These are phyloP conservation scores for Athelia sp. DNA, from an alignment of 1,284 basidiomycete species.

Conservation along the genomic window DNA sequence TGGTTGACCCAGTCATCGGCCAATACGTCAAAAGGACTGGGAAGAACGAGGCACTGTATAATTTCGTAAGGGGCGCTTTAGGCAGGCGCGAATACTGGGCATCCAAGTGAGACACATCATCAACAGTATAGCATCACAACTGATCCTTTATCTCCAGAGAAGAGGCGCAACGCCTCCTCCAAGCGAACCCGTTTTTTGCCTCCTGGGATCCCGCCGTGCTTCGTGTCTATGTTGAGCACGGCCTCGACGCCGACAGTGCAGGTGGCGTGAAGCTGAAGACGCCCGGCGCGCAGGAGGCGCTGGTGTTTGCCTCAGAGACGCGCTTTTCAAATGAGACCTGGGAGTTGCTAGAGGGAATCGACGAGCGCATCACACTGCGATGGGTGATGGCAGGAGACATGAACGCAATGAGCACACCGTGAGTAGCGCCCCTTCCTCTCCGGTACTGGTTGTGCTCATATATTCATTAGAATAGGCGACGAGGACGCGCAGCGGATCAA, in stretches of 20 bases:
- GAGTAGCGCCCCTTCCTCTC: slow-evolving; percentile 21
- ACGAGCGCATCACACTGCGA: slow-evolving; percentile 41
- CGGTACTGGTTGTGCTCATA: not conserved
- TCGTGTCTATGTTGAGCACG: slow-evolving; percentile 63
- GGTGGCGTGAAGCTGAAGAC: slow-evolving; percentile 55
- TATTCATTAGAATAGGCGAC: slow-evolving; percentile 29
- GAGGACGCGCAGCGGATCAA: slow-evolving; percentile 33
- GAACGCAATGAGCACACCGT: slow-evolving; percentile 9
- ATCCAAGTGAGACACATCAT: slow-evolving; percentile 38
- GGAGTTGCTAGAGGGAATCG: slow-evolving; percentile 38
- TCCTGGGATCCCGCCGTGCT: slow-evolving; percentile 72
- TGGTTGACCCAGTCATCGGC: slow-evolving; percentile 77
- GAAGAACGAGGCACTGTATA: slow-evolving; percentile 5
- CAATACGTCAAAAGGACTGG: slow-evolving; percentile 8
- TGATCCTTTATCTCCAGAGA: slow-evolving; percentile 36
- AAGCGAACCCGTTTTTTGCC: slow-evolving; percentile 62
- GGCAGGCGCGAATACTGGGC: slow-evolving; percentile 61
- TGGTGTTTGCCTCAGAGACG: slow-evolving; percentile 41
- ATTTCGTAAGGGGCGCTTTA: slow-evolving; percentile 42
- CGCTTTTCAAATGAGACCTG: slow-evolving; percentile 38
- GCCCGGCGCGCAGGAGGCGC: slow-evolving; percentile 52
- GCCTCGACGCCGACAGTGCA: slow-evolving; percentile 32
- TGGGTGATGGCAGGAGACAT: slow-evolving; percentile 54
- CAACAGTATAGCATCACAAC: not conserved
- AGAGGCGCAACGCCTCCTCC: slow-evolving; percentile 53